phyloP scores from a whole-genome alignment of 768 basidiomycete species.

The Asterophora lycoperdoides region DNA sequence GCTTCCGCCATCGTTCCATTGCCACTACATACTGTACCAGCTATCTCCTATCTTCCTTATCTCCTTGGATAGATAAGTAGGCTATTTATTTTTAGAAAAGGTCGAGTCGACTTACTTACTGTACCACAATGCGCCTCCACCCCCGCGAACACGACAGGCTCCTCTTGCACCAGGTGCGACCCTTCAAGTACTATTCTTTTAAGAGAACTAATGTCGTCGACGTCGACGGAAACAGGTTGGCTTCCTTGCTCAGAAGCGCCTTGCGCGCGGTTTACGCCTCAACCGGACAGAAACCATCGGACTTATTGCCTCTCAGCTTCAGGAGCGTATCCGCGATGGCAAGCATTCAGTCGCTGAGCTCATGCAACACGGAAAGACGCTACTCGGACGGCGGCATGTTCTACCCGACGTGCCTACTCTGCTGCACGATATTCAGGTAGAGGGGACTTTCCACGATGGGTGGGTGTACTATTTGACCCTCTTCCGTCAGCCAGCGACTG shows the following conservation, averaged over 20 bases:
- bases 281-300: conserved; percentile 88
- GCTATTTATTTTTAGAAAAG: not conserved
- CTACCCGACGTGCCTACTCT: conserved; percentile 71
- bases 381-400: conserved; percentile 88
- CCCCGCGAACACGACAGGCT: conserved; percentile 77
- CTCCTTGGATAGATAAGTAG: no score
- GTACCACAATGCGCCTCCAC: conserved; percentile 56
- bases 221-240: conserved; percentile 52
- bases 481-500: not conserved
- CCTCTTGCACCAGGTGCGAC: conserved; percentile 61
- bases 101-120: no score
- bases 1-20: no score
- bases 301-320: conserved; percentile 87
- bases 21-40: no score
- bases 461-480: conserved; percentile 33
- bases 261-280: conserved; percentile 86
- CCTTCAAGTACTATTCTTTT: not conserved
- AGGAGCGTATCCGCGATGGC: conserved; percentile 94
- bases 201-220: conserved; percentile 3
- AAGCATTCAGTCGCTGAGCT: conserved; percentile 77
- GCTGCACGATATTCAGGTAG: conserved; percentile 88
- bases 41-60: conserved; percentile 5
- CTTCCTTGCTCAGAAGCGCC: conserved; percentile 86
- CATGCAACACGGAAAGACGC: conserved; percentile 89
- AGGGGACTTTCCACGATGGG: conserved; percentile 90